Conservation (phyloP, 176 grass and related monocot genomes). For the Urochloa ruziziensis region DNA sequence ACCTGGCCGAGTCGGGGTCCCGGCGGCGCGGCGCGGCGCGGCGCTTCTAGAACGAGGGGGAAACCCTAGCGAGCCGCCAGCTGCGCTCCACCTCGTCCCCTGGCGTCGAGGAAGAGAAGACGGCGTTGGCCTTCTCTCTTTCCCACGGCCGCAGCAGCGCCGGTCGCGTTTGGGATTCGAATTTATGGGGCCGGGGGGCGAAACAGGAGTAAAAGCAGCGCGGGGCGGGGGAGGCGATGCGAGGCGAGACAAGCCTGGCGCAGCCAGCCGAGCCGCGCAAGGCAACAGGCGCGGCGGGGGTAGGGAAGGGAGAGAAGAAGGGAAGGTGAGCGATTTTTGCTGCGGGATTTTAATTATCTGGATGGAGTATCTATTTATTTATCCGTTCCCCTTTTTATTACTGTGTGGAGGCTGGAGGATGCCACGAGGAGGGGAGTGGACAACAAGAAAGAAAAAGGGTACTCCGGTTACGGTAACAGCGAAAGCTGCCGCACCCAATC, state of each 20-base stretch:
- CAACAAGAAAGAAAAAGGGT: constrained; percentile 37
- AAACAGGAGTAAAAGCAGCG: constrained; percentile 41
- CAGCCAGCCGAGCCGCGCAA: not conserved
- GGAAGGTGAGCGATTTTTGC: constrained; percentile 20
- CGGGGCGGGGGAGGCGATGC: not conserved
- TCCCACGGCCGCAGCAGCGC: constrained; percentile 9
- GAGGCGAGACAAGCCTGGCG: constrained; percentile 5
- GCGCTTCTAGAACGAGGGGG: constrained; percentile 2
- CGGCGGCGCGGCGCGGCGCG: not conserved
- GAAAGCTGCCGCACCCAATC: constrained; percentile 7
- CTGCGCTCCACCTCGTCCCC: not conserved
- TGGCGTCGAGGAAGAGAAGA: constrained; percentile 4
- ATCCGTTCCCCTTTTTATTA: not conserved
- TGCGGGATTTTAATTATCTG: not conserved
- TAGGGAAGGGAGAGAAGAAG: no score
- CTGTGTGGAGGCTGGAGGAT: not conserved
- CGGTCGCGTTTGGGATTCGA: constrained; percentile 32
- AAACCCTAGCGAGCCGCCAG: constrained; percentile 41
- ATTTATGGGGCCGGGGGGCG: constrained; percentile 7
- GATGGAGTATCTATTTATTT: not conserved
- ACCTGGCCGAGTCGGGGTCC: not conserved
- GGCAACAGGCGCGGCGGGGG: not conserved
- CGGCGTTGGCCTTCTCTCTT: not conserved
- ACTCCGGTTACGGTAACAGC: no score
- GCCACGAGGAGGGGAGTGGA: not conserved